Percentiles rank a stretch among this genome's conserved stretches.
These are phyloP conservation scores for Ichthyophonus hoferi DNA, from an alignment of 208 protist genomes.

Conservation along the genomic window DNA sequence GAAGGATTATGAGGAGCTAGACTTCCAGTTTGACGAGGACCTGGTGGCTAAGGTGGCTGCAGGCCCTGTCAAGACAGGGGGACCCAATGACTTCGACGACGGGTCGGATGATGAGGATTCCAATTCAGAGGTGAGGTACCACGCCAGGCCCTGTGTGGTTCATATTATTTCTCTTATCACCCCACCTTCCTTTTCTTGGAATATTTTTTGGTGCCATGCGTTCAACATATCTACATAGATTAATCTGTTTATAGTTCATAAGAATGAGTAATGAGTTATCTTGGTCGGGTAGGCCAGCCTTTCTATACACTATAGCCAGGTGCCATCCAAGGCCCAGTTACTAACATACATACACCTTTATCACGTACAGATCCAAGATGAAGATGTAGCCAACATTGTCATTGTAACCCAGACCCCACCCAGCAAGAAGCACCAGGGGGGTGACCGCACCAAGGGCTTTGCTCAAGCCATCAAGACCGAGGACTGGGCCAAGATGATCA, in stretches of 20 bases:
- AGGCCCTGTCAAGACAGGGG: background rate
- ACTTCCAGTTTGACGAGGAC: conserved; percentile 50
- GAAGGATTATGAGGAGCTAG: conserved; percentile 42
- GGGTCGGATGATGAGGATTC: conserved; percentile 16
- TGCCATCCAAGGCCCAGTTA: background rate
- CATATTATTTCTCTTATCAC: no score
- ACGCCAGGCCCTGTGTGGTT: no score
- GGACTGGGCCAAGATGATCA: conserved; percentile 51
- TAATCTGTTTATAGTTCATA: no score
- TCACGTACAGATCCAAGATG: conserved; percentile 36
- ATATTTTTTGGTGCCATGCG: no score
- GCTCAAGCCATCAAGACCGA: conserved; percentile 2
- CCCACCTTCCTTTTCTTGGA: no score
- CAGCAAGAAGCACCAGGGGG: background rate
- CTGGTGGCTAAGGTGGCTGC: background rate
- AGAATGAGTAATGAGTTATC: no score
- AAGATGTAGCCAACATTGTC: conserved; percentile 48
- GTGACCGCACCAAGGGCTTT: conserved; percentile 27
- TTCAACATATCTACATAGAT: no score
- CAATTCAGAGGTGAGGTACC: background rate
- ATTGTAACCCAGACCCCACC: conserved; percentile 58
- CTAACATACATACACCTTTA: background rate
- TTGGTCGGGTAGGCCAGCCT: background rate
- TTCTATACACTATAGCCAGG: background rate
- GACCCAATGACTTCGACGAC: background rate